phyloP scores from a whole-genome alignment of 2,329 filamentous ascomycete genomes.

The Trichoderma semiorbis region DNA sequence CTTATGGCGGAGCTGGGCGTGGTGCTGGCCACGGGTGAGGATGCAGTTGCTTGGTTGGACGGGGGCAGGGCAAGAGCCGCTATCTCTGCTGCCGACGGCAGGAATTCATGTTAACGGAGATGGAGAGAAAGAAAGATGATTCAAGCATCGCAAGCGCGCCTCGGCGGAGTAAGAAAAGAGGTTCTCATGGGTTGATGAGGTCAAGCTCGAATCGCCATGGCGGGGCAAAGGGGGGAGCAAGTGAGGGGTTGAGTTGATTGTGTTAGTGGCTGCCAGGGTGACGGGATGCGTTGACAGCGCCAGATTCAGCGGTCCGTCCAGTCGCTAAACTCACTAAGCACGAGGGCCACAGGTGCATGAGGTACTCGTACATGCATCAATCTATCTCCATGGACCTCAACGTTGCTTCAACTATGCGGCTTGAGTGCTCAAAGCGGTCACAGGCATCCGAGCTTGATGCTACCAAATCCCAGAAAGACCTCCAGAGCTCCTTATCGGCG shows the following conservation, averaged over 20 bases:
- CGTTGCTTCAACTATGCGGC: neutral
- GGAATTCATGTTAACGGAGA: neutral
- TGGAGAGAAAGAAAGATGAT: neutral
- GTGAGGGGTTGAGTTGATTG: constrained; percentile 4
- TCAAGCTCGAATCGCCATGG: constrained; percentile 11
- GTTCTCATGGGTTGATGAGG: constrained; percentile 5
- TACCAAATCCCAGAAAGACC: neutral
- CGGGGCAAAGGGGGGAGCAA: constrained; percentile 5
- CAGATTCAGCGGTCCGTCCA: constrained; percentile 8
- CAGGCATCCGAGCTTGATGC: neutral
- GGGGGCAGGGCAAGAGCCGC: neutral
- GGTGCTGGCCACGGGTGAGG: neutral
- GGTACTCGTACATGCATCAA: neutral
- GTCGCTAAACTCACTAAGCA: neutral
- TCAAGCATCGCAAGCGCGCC: neutral
- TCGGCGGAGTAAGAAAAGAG: constrained; percentile 1
- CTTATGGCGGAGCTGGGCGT: neutral
- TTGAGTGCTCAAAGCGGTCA: neutral
- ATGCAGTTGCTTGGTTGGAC: constrained; percentile 2
- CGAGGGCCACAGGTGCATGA: neutral
- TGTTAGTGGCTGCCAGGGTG: neutral
- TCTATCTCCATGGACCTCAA: neutral
- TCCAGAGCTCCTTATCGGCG: neutral
- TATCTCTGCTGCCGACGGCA: neutral
- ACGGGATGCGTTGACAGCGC: neutral